These are phyloP conservation scores for Phytopythium helicoides DNA, from an alignment of 352 stramenopile species.

Conservation along the genomic window DNA sequence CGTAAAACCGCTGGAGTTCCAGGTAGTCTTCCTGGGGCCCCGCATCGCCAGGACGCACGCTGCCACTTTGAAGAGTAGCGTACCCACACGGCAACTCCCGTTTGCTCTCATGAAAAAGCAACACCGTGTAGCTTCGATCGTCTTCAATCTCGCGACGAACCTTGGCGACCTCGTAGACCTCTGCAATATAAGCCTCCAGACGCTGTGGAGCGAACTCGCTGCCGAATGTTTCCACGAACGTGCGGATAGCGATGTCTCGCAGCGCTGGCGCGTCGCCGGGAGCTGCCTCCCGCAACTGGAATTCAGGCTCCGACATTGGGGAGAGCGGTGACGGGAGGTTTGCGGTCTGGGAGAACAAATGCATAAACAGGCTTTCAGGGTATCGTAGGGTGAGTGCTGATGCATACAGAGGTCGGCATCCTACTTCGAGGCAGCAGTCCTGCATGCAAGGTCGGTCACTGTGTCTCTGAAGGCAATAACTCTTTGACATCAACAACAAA, in stretches of 20 bases:
- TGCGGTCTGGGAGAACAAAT: no score
- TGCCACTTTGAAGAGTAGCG: not conserved
- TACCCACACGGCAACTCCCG: not conserved
- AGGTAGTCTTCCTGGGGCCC: constrained; percentile 9
- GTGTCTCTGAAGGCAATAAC: no score
- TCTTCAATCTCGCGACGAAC: not conserved
- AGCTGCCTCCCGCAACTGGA: not conserved
- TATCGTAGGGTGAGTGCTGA: no score
- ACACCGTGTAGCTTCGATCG: not conserved
- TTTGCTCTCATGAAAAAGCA: not conserved
- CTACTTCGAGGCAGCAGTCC: no score
- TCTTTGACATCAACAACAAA: no score
- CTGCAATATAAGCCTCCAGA: not conserved
- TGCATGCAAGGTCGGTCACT: no score
- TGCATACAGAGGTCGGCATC: no score
- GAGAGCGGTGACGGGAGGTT: no score
- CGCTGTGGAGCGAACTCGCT: not conserved
- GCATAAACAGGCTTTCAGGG: no score
- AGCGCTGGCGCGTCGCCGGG: not conserved
- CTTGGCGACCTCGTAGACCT: not conserved
- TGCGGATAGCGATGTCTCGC: not conserved
- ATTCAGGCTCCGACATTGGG: not conserved
- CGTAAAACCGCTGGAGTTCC: constrained; percentile 27
- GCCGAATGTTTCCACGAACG: not conserved
- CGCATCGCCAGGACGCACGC: not conserved